Conservation (phyloP, 2,329 filamentous ascomycete species). For the Trichoderma brevicompactum region DNA sequence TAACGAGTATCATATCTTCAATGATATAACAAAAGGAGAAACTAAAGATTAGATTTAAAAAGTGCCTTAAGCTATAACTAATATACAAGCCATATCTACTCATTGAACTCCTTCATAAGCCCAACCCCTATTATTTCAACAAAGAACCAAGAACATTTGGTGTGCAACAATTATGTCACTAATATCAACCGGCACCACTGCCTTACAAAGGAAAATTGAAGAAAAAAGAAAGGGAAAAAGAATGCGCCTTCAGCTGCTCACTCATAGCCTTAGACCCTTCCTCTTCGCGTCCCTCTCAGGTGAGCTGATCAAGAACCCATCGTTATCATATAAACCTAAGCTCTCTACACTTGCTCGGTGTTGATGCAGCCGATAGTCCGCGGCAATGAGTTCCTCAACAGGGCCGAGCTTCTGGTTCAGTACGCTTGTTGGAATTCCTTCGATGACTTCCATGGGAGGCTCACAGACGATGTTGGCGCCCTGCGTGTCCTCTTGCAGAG, state of each 20-base stretch:
- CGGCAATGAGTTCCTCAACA: constrained; percentile 37
- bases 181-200: background rate
- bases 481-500: constrained; percentile 30
- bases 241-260: background rate
- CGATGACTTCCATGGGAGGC: constrained; percentile 9
- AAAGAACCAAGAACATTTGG: background rate
- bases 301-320: constrained; percentile 51
- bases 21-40: background rate
- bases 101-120: background rate
- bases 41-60: constrained; percentile 24
- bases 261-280: constrained; percentile 27
- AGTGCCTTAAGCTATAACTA: background rate
- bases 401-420: constrained; percentile 35
- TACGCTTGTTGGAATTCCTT: background rate
- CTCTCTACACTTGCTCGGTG: constrained; percentile 44
- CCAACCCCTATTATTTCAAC: background rate
- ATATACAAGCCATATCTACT: constrained; percentile 13
- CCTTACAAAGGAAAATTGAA: background rate
- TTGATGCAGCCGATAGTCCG: constrained; percentile 34
- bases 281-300: constrained; percentile 42
- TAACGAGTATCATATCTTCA: background rate
- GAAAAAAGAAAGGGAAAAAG: background rate
- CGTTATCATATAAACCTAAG: constrained; percentile 50
- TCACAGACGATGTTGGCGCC: constrained; percentile 34
- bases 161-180: background rate